Evolutionary conservation across 202 grass and related monocot genomes (phyloP), one percentile per base, ranked within the genome.

Genomic region (Carex arenaria): DNA sequence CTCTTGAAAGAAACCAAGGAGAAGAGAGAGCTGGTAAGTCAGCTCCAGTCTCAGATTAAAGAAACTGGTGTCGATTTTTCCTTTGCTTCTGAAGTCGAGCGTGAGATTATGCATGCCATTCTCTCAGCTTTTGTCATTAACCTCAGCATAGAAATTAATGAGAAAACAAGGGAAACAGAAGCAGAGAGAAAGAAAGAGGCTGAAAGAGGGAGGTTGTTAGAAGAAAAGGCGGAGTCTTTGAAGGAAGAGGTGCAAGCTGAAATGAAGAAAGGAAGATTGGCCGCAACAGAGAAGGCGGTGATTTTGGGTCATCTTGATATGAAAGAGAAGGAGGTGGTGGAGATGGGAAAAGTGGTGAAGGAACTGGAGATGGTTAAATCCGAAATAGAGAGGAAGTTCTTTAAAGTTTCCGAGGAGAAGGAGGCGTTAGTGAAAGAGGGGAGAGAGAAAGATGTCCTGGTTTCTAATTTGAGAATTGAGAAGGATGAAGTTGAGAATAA

Each of bases 1-100:
- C 92, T 98, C 80, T 57, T 93, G 75, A 91, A 89, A 90, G 84
- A 98, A 88, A 87, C 90, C 38, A 79, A 53, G 64, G 93, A 93
- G 86, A 91, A 87, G 81, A 89, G 89, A 23, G 86, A 94, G 34
- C 80, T 93, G 78, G 89, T 93, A 59, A 84, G 83, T 34, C 82
- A 79, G 17, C 92, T 98, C 61, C 87, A 72, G 68, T 87, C 84
- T 30, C 84, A 80, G 70, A 83, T 95, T 28, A 87, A 91, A 20
- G 87, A 85, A 66, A 66, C 95, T 78, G 66, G 86, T 18, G 28
- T 84, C 13, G 96, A 95, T 3, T 75, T 84, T 11, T 66, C 72
- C 10, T 86, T 88, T 61, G 67, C 87, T 10, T 53, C 84, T 5
- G 63, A 85, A 31, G 11, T 81, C 52, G 91, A 98, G 81, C 85